A percentile compares a stretch with the other conserved stretches of the same genome.
Evolutionary conservation across 108 stramenopile species (phyloP).

Genomic region (Cylindrotheca fusiformis): DNA sequence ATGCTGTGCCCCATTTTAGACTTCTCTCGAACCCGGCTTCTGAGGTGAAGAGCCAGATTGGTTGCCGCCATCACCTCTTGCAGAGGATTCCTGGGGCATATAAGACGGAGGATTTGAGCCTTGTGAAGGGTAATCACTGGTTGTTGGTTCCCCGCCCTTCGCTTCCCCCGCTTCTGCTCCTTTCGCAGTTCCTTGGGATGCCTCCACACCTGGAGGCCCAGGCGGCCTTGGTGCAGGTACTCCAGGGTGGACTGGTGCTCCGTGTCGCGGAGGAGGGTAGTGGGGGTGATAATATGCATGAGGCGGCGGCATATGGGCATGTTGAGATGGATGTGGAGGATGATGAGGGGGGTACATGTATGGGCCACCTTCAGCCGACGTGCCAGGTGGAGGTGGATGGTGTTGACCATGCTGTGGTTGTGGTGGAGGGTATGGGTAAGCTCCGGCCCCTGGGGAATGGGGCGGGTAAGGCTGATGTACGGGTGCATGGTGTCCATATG

Average conservation of each 20-base stretch:
- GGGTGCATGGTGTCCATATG: slow-evolving; percentile 24
- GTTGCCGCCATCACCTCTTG: slow-evolving; percentile 1
- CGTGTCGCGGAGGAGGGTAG: slow-evolving; percentile 33
- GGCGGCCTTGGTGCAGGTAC: slow-evolving; percentile 19
- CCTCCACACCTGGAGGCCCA: slow-evolving; percentile 7
- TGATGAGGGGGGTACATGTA: slow-evolving; percentile 42
- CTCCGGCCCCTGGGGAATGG: slow-evolving; percentile 20
- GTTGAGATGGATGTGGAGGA: slow-evolving; percentile 12
- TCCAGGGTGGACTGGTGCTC: slow-evolving; percentile 16
- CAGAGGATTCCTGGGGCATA: slow-evolving; percentile 16
- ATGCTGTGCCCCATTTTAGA: neutral
- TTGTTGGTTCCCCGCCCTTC: slow-evolving; percentile 16
- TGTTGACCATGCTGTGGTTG: slow-evolving; percentile 29
- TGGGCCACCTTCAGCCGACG: slow-evolving; percentile 11
- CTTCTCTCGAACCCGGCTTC: neutral
- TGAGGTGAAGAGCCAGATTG: slow-evolving; percentile 3
- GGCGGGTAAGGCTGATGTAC: slow-evolving; percentile 32
- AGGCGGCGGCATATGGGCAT: slow-evolving; percentile 58
- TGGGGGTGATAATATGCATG: slow-evolving; percentile 48
- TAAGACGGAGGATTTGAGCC: slow-evolving; percentile 13
- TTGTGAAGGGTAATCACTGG: slow-evolving; percentile 16
- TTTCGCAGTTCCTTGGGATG: slow-evolving; percentile 20
- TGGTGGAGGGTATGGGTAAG: slow-evolving; percentile 36
- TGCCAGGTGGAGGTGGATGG: slow-evolving; percentile 18
- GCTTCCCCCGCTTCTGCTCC: slow-evolving; percentile 13